A percentile compares a stretch with the other conserved stretches of the same genome.
Evolutionary conservation across 192 early-diverging fungal genomes (phyloP).

Genomic region (Backusella australiensis): DNA sequence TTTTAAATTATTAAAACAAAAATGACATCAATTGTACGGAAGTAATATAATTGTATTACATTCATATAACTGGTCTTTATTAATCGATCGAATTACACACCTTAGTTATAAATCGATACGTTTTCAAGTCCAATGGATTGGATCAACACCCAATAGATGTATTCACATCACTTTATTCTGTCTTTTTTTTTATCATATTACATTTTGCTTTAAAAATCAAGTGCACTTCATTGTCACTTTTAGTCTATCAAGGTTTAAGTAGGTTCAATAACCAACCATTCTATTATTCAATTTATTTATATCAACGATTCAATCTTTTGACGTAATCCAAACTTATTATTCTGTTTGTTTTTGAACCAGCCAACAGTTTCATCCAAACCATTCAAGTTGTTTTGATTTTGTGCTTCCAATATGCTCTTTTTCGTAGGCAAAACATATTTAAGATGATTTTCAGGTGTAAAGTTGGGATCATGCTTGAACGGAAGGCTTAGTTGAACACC

Average conservation of each 20-base stretch:
- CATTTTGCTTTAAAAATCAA: too few species aligned
- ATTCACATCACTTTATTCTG: too few species aligned
- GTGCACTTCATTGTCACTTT: neutral
- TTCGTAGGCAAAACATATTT: slow-evolving; percentile 64
- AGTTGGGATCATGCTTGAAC: slow-evolving; percentile 36
- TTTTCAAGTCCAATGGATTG: too few species aligned
- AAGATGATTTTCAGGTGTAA: slow-evolving; percentile 53
- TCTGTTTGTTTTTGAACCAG: slow-evolving; percentile 56
- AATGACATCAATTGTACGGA: too few species aligned
- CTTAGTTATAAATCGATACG: too few species aligned
- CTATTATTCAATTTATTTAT: slow-evolving; percentile 23
- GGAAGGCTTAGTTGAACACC: slow-evolving; percentile 25
- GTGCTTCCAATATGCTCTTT: slow-evolving; percentile 48
- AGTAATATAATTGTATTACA: too few species aligned
- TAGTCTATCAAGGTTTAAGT: neutral
- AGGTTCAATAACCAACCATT: neutral
- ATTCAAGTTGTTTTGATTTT: slow-evolving; percentile 13
- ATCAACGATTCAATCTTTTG: slow-evolving; percentile 66
- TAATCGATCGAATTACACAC: too few species aligned
- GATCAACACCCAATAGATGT: too few species aligned
- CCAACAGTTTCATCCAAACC: slow-evolving; percentile 48
- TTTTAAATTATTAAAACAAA: too few species aligned
- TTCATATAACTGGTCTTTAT: too few species aligned
- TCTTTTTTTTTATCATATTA: too few species aligned
- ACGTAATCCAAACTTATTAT: slow-evolving; percentile 64